phyloP scores from a whole-genome alignment of 331 rosid genomes.

The Rhamnella rubrinervis region DNA sequence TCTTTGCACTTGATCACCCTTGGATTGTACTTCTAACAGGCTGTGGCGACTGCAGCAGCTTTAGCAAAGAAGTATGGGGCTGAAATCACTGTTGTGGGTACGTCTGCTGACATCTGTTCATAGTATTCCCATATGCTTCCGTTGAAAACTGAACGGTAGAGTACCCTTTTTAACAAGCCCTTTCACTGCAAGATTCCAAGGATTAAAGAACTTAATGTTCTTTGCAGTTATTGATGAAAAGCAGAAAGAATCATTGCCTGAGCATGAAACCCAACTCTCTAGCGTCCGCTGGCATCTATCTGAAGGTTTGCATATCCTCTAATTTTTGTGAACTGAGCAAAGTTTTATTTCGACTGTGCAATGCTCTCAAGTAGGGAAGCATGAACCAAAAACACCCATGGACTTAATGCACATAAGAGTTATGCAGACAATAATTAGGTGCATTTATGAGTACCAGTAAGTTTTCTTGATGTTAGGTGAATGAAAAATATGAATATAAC shows the following conservation, averaged over 20 bases:
- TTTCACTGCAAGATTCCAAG: constrained; percentile 20
- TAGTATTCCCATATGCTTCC: constrained; percentile 8
- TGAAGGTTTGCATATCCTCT: constrained; percentile 54
- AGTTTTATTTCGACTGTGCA: constrained; percentile 7
- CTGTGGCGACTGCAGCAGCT: constrained; percentile 72
- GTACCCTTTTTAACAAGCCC: constrained; percentile 7
- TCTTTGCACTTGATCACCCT: constrained; percentile 18
- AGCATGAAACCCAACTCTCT: constrained; percentile 80
- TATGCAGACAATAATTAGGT: too few relatives aligned
- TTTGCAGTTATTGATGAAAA: constrained; percentile 81
- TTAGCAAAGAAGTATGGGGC: constrained; percentile 90
- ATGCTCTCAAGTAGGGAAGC: constrained; percentile 1
- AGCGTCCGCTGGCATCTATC: constrained; percentile 89
- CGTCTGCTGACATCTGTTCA: constrained; percentile 15
- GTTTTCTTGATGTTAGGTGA: not conserved
- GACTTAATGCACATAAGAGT: too few relatives aligned
- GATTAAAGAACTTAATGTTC: constrained; percentile 24
- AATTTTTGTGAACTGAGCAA: not conserved
- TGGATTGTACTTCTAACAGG: constrained; percentile 43
- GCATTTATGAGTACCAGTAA: not conserved
- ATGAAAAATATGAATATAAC: not conserved
- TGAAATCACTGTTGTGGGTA: constrained; percentile 91
- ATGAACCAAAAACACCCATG: too few relatives aligned
- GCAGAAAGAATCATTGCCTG: constrained; percentile 76
- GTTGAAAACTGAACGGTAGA: constrained; percentile 14